Conservation (phyloP, 1,284 basidiomycete genomes). For the Phlebopus sp. region DNA sequence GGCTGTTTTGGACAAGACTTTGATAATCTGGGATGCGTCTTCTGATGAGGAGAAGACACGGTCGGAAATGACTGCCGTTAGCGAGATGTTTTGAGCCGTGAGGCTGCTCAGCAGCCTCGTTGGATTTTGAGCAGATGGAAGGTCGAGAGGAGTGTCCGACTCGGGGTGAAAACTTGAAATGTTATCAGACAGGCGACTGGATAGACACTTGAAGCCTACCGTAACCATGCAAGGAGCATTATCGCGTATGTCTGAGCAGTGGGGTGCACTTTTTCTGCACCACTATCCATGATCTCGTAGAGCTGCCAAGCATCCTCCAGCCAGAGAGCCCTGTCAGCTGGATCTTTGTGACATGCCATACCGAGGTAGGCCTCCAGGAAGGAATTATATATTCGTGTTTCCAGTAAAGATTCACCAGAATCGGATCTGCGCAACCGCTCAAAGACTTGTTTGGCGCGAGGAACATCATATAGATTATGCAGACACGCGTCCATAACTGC, state of each 20-base stretch:
- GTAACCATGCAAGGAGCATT: slow-evolving; percentile 57
- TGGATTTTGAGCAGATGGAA: slow-evolving; percentile 9
- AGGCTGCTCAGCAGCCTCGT: slow-evolving; percentile 48
- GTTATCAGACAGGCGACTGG: neutral
- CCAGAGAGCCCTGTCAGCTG: slow-evolving; percentile 47
- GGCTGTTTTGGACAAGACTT: slow-evolving; percentile 56
- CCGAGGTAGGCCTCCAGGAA: slow-evolving; percentile 63
- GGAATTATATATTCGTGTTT: slow-evolving; percentile 45
- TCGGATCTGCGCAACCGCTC: slow-evolving; percentile 46
- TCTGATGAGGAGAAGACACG: slow-evolving; percentile 52
- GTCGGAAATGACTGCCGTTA: slow-evolving; percentile 56
- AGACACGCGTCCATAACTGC: slow-evolving; percentile 80
- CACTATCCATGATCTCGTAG: slow-evolving; percentile 53
- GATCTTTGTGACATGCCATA: slow-evolving; percentile 51
- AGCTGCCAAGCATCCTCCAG: slow-evolving; percentile 56
- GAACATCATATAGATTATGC: slow-evolving; percentile 67
- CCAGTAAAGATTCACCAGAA: slow-evolving; percentile 35
- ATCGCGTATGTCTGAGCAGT: slow-evolving; percentile 62
- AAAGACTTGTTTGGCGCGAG: slow-evolving; percentile 67
- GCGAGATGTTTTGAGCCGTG: slow-evolving; percentile 47
- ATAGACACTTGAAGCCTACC: slow-evolving; percentile 36
- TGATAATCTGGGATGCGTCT: slow-evolving; percentile 54
- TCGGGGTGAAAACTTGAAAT: slow-evolving; percentile 39
- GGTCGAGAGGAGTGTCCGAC: slow-evolving; percentile 21
- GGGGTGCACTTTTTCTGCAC: slow-evolving; percentile 47